A percentile compares a stretch with the other conserved stretches of the same genome.
Evolutionary conservation across 2,329 filamentous ascomycete genomes (phyloP).

Genomic region (Cercospora zeae-maydis): DNA sequence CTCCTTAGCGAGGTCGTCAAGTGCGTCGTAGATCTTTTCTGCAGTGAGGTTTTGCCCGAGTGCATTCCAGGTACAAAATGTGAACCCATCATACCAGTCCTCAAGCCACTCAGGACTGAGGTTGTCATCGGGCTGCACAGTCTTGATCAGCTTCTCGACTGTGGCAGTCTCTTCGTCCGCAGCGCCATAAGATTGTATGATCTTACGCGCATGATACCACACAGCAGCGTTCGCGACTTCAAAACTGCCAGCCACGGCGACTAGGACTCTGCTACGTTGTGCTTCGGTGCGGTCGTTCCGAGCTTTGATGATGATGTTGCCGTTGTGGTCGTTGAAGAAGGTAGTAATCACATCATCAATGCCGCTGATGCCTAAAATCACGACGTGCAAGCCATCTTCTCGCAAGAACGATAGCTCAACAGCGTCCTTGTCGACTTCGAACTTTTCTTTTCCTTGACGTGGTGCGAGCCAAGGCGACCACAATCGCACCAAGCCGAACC

Average conservation of each 20-base stretch:
- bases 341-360: constrained; percentile 66
- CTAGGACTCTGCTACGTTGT: constrained; percentile 61
- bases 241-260: constrained; percentile 67
- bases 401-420: constrained; percentile 75
- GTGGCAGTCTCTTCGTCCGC: constrained; percentile 38
- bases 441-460: constrained; percentile 68
- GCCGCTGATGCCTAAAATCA: constrained; percentile 74
- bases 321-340: constrained; percentile 62
- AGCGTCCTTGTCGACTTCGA: constrained; percentile 71
- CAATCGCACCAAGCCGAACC: constrained; percentile 76
- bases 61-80: constrained; percentile 96
- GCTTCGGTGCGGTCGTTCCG: constrained; percentile 63
- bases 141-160: constrained; percentile 35
- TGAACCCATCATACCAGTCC: constrained; percentile 70
- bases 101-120: constrained; percentile 66
- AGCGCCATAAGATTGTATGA: constrained; percentile 50
- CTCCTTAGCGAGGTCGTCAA: constrained; percentile 66
- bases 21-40: constrained; percentile 70
- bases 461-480: constrained; percentile 85
- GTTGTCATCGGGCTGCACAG: constrained; percentile 45
- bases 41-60: constrained; percentile 80
- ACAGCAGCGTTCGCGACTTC: constrained; percentile 74
- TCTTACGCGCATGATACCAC: constrained; percentile 79
- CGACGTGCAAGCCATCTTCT: constrained; percentile 67
- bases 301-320: constrained; percentile 65